A percentile compares a stretch with the other conserved stretches of the same genome.
These are phyloP conservation scores for Tuber aestivum DNA, from an alignment of 495 filamentous ascomycete genomes.

Conservation along the genomic window DNA sequence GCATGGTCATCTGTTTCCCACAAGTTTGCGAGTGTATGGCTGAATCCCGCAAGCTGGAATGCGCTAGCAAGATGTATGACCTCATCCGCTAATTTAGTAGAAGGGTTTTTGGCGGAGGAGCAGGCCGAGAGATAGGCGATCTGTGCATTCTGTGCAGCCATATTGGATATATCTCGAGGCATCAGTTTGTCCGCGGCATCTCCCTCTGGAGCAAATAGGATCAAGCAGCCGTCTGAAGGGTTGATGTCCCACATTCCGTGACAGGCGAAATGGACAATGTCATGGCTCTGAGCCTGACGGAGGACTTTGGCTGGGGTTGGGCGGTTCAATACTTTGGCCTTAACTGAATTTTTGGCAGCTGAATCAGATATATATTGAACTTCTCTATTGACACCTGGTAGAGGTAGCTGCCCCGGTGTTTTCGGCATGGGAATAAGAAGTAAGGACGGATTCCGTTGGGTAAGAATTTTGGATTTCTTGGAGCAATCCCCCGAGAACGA, in stretches of 20 bases:
- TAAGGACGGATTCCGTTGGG: conserved; percentile 25
- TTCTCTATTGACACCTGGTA: conserved; percentile 6
- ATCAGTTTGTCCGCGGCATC: background rate
- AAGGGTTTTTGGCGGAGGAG: conserved; percentile 34
- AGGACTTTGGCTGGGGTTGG: conserved; percentile 7
- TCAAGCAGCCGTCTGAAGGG: conserved; percentile 28
- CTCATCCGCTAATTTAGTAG: conserved; percentile 24
- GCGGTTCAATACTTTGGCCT: background rate
- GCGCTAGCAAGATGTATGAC: no score
- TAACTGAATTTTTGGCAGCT: no score
- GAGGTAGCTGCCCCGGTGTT: conserved; percentile 16
- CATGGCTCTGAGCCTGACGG: conserved; percentile 3
- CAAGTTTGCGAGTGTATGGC: no score
- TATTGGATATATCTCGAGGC: background rate
- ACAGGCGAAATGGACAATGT: no score
- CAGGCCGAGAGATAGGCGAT: conserved; percentile 44
- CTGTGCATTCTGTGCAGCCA: conserved; percentile 6
- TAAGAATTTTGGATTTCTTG: background rate
- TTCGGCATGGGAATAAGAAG: no score
- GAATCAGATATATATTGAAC: background rate
- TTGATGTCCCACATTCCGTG: conserved; percentile 18
- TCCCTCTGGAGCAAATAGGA: conserved; percentile 7
- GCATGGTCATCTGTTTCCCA: no score
- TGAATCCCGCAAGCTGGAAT: no score
- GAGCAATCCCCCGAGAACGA: background rate